These are phyloP conservation scores for Apiotrichum siamense DNA, from an alignment of 1,284 basidiomycete species.

Conservation along the genomic window DNA sequence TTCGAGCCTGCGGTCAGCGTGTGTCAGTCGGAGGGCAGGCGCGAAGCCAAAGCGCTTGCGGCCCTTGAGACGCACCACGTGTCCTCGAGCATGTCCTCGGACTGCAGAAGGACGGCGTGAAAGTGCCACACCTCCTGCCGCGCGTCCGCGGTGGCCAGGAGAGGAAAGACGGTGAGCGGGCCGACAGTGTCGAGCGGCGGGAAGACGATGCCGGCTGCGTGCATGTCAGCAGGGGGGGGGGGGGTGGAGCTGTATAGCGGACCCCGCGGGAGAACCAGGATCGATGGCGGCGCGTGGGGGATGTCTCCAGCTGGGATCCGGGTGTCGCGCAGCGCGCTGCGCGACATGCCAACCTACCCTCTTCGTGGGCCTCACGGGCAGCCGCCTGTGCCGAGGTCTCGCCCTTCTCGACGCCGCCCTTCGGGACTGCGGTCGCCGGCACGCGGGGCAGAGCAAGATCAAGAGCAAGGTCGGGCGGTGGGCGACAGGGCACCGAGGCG, in stretches of 20 bases:
- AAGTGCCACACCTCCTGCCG: constrained; percentile 24
- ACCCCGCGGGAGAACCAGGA: background rate
- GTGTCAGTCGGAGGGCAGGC: background rate
- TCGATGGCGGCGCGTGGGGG: background rate
- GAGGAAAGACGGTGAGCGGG: too few relatives aligned
- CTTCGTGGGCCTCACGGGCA: constrained; percentile 43
- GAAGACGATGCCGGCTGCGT: background rate
- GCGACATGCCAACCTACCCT: constrained; percentile 27
- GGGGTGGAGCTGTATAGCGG: too few relatives aligned
- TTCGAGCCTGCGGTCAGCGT: constrained; percentile 29
- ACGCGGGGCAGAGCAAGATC: background rate
- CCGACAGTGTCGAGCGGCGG: background rate
- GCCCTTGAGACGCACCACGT: constrained; percentile 20
- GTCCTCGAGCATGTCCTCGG: constrained; percentile 5
- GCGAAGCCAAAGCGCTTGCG: background rate
- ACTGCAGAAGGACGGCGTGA: constrained; percentile 20
- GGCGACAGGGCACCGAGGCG: too few relatives aligned
- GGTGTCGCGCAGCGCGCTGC: background rate
- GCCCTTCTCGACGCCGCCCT: constrained; percentile 42
- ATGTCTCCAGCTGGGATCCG: background rate
- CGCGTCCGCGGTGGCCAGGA: too few relatives aligned
- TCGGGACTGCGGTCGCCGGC: constrained; percentile 34
- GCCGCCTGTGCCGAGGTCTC: constrained; percentile 42
- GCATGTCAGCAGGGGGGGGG: background rate
- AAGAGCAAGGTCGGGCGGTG: too few relatives aligned